A percentile compares a stretch with the other conserved stretches of the same genome.
Conservation (phyloP, 495 filamentous ascomycete species). For the Cercophora newfieldiana region DNA sequence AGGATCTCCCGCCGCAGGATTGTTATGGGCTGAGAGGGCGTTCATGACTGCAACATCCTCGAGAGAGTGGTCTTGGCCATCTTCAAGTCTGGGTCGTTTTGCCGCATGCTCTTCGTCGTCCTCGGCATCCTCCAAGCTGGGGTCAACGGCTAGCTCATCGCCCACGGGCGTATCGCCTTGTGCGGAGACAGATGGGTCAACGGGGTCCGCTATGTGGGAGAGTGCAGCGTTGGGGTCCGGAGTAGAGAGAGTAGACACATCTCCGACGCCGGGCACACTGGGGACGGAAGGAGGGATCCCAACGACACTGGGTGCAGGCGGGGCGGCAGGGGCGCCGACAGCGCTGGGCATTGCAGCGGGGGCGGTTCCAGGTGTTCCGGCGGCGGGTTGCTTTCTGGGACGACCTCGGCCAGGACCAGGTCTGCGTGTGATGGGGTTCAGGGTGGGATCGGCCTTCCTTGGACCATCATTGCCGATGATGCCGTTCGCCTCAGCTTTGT, state of each 20-base stretch:
- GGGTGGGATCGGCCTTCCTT: conserved; percentile 42
- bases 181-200: conserved; percentile 8
- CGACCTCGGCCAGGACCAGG: conserved; percentile 51
- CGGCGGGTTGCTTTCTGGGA: conserved; percentile 39
- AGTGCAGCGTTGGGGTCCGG: conserved; percentile 10
- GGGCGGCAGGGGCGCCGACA: neutral
- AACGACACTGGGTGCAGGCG: neutral
- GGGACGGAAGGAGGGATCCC: neutral
- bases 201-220: neutral
- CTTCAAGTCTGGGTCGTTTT: conserved; percentile 43
- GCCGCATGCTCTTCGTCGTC: conserved; percentile 27
- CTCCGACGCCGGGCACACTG: neutral
- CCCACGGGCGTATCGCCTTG: conserved; percentile 23
- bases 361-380: conserved; percentile 15
- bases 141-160: conserved; percentile 33
- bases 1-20: conserved; percentile 32
- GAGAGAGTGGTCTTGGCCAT: conserved; percentile 28
- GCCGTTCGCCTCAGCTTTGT: conserved; percentile 43
- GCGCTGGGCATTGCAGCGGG: conserved; percentile 18
- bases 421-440: conserved; percentile 51
- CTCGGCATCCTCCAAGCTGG: conserved; percentile 28
- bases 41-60: conserved; percentile 44
- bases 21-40: conserved; percentile 41
- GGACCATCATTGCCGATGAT: conserved; percentile 19
- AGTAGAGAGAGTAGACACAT: neutral